These are phyloP conservation scores for Hydrangea macrophylla DNA, from an alignment of 148 eudicot genomes.

Conservation along the genomic window DNA sequence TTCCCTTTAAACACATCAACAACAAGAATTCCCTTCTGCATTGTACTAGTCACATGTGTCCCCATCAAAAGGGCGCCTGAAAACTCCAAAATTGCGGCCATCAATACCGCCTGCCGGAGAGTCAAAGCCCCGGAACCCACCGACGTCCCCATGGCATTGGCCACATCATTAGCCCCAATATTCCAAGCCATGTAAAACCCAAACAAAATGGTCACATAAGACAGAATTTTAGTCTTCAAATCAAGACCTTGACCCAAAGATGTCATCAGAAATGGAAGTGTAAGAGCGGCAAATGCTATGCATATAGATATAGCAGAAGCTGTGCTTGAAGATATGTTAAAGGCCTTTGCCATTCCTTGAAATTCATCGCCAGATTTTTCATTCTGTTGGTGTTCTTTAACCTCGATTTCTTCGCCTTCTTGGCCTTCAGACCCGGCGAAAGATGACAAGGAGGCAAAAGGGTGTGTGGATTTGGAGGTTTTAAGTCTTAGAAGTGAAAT, in stretches of 20 bases:
- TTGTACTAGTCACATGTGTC: constrained; percentile 80
- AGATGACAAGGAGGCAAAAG: constrained; percentile 64
- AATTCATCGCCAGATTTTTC: constrained; percentile 23
- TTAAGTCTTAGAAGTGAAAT: constrained; percentile 37
- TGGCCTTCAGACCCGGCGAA: constrained; percentile 61
- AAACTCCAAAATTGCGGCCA: constrained; percentile 73
- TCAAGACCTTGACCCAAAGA: constrained; percentile 53
- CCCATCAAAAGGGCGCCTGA: constrained; percentile 91
- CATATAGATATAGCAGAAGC: constrained; percentile 72
- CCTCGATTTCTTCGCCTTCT: constrained; percentile 23
- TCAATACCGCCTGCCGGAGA: constrained; percentile 69
- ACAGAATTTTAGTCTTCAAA: constrained; percentile 50
- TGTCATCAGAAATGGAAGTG: constrained; percentile 64
- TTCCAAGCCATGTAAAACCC: constrained; percentile 96
- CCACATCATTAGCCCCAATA: constrained; percentile 85
- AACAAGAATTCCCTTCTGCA: constrained; percentile 97
- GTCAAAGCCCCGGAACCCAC: constrained; percentile 83
- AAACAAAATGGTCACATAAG: constrained; percentile 57
- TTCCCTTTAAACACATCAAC: constrained; percentile 88
- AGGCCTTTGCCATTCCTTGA: constrained; percentile 86
- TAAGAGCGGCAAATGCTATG: constrained; percentile 75
- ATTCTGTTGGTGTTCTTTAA: constrained; percentile 22
- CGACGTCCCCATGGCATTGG: constrained; percentile 89
- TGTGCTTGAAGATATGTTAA: constrained; percentile 65
- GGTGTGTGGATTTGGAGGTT: constrained; percentile 35